Base-by-base conservation (phyloP, 2,329 filamentous ascomycete genomes). In the Clathrospora elynae region DNA sequence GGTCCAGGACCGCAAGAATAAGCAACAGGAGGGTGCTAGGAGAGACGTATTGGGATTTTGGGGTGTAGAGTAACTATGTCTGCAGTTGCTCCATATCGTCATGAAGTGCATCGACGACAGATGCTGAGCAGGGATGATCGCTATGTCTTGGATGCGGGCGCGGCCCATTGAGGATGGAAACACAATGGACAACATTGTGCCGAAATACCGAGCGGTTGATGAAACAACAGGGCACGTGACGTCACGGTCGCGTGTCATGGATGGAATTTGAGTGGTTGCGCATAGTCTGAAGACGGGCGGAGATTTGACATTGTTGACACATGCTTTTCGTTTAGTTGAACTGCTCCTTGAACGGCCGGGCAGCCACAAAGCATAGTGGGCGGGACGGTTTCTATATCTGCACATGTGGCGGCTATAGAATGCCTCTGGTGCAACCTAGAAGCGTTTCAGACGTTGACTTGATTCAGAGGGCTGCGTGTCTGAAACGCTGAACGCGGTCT, bases 41-140 rank as follows among this genome's bases (percentile, higher is more conserved):
- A 49, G 55, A 30, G 73, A 76, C 64, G 72, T 74, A 4, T 49
- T 76, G 20, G 74, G 73, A 1, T 61, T 71, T 17, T 76, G 73
- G 73, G 73, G 73, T 2, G 67, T 77, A n/a, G 51, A 50, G 18
- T 59, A 23, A 16, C 17, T 4, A 32, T 11, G 24, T 14, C 4
- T 6, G 30, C n/a, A 24, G 11, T 12, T 23, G 32, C 18, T 19
- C 10, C 7, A 8, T 29, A 6, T 7, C 12, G 26, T 29, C 26
- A 29, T 29, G 12, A 29, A 8, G 7, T 6, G 13, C 13, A 4
- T 13, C 16, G 13, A 12, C 5, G n/a, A n/a, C n/a, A n/a, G n/a
- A n/a, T n/a, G n/a, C n/a, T n/a, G n/a, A n/a, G n/a, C n/a, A n/a
- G n/a, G n/a, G n/a, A n/a, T n/a, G n/a, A n/a, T n/a, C n/a, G n/a